Evolutionary conservation across 2,329 filamentous ascomycete genomes (phyloP), one percentile per base, ranked within the genome.

Genomic region (Arthrobotrys iridis): DNA sequence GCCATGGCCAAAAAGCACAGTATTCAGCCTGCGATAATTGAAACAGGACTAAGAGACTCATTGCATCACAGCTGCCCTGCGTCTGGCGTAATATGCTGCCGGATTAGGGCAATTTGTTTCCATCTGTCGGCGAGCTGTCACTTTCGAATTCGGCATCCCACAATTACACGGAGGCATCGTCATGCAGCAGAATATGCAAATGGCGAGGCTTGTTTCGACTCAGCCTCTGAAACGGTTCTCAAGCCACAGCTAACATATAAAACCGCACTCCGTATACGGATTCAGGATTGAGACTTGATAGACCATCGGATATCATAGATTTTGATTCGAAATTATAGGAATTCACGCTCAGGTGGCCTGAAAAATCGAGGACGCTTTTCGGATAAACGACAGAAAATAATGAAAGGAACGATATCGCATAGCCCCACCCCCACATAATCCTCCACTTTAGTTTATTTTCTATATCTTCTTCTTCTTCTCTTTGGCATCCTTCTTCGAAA

Each of bases 401-500:
- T n/a, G n/a, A n/a, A 40, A 40, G 15, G 35, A 40, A 40, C 43
- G 6, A 4, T 11, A 4, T 26, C 2, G 18, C 7, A 20, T 20
- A 10, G 7, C 18, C 5, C 28, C 43, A 35, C 20, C 40, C 48
- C 20, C 18, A 20, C 18, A 18, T 28, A 6, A 15, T 52, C 52
- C 18, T 20, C 22, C 6, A 30, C 2, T 37, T 28, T 3, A 18
- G 13, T 22, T 13, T 18, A 10, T 1, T 4, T 3, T 66, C 77
- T 45, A 77, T 65, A 74, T 79, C 78, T 81, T 82, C 70, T 79
- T 78, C 63, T 78, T 79, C 67, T 81, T 80, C 62, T 82, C 82
- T 70, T 82, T 80, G 52, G 79, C 82, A 79, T 82, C 83, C 82
- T 85, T 85, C 80, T 84, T 85, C 75, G 83, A 82, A 66, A 83